Conservation (phyloP, 129 eudicot genomes). For the Artemisia annua region DNA sequence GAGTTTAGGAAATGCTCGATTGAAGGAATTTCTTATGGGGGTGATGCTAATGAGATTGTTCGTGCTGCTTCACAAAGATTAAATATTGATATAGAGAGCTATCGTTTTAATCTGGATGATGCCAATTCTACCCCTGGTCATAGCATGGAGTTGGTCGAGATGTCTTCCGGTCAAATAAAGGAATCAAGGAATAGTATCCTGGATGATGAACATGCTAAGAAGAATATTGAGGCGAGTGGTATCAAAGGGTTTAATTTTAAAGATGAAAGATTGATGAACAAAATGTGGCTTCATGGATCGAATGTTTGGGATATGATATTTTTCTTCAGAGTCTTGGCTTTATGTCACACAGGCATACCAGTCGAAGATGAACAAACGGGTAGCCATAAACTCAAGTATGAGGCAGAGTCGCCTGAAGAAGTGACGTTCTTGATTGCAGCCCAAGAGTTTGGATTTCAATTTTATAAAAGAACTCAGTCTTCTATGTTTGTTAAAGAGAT, state of each 20-base stretch:
- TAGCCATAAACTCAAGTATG: slow-evolving; percentile 37
- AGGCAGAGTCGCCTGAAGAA: slow-evolving; percentile 67
- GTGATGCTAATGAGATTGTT: slow-evolving; percentile 47
- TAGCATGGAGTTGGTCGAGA: slow-evolving; percentile 47
- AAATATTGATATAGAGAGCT: slow-evolving; percentile 51
- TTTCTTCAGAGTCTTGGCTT: slow-evolving; percentile 58
- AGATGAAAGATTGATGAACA: slow-evolving; percentile 41
- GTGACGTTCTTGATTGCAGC: slow-evolving; percentile 56
- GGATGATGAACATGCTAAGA: slow-evolving; percentile 19
- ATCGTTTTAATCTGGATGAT: slow-evolving; percentile 44
- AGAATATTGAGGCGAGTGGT: slow-evolving; percentile 22
- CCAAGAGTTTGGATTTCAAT: slow-evolving; percentile 59
- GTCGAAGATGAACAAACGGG: slow-evolving; percentile 37
- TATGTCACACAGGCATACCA: slow-evolving; percentile 60
- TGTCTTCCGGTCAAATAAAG: slow-evolving; percentile 23
- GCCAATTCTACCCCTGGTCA: slow-evolving; percentile 46
- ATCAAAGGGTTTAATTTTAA: slow-evolving; percentile 52
- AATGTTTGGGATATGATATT: slow-evolving; percentile 42
- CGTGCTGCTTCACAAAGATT: slow-evolving; percentile 55
- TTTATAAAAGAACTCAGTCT: slow-evolving; percentile 47
- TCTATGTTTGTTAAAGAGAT: slow-evolving; percentile 45
- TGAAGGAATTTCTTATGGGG: slow-evolving; percentile 56
- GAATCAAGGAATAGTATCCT: slow-evolving; percentile 30
- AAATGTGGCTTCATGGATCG: slow-evolving; percentile 45
- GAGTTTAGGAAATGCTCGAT: slow-evolving; percentile 63